Evolutionary conservation across 768 basidiomycete genomes (phyloP), one percentile per base, ranked within the genome.

Genomic region (Rhodosporidiobolus odoratus): DNA sequence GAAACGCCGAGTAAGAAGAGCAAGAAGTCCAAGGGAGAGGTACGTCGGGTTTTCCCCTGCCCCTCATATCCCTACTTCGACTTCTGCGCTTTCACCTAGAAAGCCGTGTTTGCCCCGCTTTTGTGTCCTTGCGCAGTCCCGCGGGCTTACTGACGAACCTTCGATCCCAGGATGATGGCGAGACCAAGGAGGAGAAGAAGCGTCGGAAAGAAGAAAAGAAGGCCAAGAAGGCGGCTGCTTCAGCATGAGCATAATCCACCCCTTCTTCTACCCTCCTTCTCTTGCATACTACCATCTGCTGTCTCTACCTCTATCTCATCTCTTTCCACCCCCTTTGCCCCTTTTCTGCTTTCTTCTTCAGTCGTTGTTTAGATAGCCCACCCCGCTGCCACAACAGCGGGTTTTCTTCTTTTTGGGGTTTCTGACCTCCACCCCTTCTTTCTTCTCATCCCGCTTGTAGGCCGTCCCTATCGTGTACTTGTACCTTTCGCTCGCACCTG

Each of bases 161-260:
- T 23, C 25, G 9, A 30, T 21, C 48, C 2, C 37, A 67, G 48
- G 15, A 23, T 9, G 48, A 23, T 9, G 48, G 21, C 32, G 57
- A 62, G 47, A 65, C 47, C 16, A 66, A 66, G 54, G 65, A 71
- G 69, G 58, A 70, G 63, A 69, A 65, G 72, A 66, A 65, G 54
- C 40, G 40, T 25, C 37, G 48, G 7, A 62, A 62, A 41, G 57
- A 45, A 0, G 69, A 35, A 37, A 73, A 73, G 68, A 73, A 70
- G 62, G 60, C 56, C 5, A 45, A 35, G 5, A 73, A 73, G 67
- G 72, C 48, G 58, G n/a, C 68, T 0, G 45, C 57, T 1, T 34
- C 40, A 34, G 62, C 68, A 40, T 62, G 63, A 50, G 47, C 57
- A 2, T 21, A 6, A 25, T 52, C 48, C n/a, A 17, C 6, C 43